A percentile compares a stretch with the other conserved stretches of the same genome.
phyloP scores from a whole-genome alignment of 805 yeast genomes.

The Lipomyces sp. region DNA sequence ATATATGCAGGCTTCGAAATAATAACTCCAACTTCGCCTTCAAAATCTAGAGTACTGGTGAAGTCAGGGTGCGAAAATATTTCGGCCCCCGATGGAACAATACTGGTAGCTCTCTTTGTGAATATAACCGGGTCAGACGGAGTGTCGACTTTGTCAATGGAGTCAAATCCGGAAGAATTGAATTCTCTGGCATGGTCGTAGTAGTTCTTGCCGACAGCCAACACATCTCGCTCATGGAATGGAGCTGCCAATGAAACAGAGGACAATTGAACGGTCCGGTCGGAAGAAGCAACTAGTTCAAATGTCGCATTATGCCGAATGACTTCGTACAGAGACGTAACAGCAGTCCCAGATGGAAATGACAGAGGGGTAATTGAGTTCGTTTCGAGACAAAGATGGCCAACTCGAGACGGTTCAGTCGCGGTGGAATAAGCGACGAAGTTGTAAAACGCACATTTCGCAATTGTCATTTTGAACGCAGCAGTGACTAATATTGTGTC shows the following conservation, averaged over 20 bases:
- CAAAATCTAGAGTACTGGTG: slow-evolving; percentile 45
- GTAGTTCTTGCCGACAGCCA: slow-evolving; percentile 24
- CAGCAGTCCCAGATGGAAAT: slow-evolving; percentile 18
- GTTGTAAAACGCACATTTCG: no score
- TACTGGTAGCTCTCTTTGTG: slow-evolving; percentile 17
- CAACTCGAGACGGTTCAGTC: slow-evolving; percentile 1
- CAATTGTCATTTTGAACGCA: no score
- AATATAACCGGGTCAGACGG: slow-evolving; percentile 21
- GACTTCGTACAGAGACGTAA: slow-evolving; percentile 16
- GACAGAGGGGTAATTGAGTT: slow-evolving; percentile 16
- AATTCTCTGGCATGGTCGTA: slow-evolving; percentile 23
- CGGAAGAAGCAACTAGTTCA: not conserved
- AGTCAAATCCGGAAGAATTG: slow-evolving; percentile 22
- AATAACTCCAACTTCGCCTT: slow-evolving; percentile 53
- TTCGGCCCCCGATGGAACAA: slow-evolving; percentile 14
- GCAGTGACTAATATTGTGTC: no score
- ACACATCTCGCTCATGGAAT: slow-evolving; percentile 13
- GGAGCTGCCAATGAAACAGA: slow-evolving; percentile 8
- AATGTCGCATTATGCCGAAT: slow-evolving; percentile 8
- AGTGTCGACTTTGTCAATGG: slow-evolving; percentile 21
- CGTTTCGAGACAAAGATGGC: slow-evolving; percentile 15
- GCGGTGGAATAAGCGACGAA: slow-evolving; percentile 3
- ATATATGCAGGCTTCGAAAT: slow-evolving; percentile 49
- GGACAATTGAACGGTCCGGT: not conserved
- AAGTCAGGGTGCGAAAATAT: slow-evolving; percentile 14